Conservation (phyloP, 805 yeast species). For the Candida nanaspora region DNA sequence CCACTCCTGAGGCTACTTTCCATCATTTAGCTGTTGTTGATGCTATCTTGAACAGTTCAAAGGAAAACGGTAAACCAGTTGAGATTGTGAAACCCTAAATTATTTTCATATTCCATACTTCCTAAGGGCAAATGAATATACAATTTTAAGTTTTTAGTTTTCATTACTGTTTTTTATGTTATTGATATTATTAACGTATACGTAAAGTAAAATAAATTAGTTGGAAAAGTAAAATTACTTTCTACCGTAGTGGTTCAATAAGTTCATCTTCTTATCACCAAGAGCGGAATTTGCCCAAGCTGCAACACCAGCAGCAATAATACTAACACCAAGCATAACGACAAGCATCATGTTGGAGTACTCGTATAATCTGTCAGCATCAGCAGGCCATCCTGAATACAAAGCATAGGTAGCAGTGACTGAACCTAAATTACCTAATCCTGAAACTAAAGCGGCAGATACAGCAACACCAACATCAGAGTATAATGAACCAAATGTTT, state of each 20-base stretch:
- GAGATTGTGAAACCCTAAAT: conserved; percentile 21
- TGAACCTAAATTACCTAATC: conserved; percentile 81
- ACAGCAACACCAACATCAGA: conserved; percentile 86
- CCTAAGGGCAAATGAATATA: not conserved
- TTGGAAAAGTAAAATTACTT: no score
- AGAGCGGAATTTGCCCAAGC: conserved; percentile 22
- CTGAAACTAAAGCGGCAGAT: conserved; percentile 75
- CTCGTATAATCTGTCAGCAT: conserved; percentile 49
- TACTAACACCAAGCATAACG: conserved; percentile 67
- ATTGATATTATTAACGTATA: not conserved
- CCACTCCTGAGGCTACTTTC: conserved; percentile 73
- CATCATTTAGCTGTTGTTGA: conserved; percentile 89
- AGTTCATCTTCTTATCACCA: conserved; percentile 21
- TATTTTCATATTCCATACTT: not conserved
- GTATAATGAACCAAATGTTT: conserved; percentile 59
- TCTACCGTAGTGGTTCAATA: not conserved
- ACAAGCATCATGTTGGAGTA: conserved; percentile 83
- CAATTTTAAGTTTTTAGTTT: not conserved
- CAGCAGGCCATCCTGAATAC: conserved; percentile 84
- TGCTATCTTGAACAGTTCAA: conserved; percentile 72
- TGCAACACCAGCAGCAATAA: conserved; percentile 38
- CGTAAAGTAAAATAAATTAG: not conserved
- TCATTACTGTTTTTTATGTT: not conserved
- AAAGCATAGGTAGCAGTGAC: conserved; percentile 83
- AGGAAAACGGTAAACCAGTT: conserved; percentile 32